A percentile compares a stretch with the other conserved stretches of the same genome.
phyloP scores from a whole-genome alignment of 192 early-diverging fungal species.

The Coemansia sp. region DNA sequence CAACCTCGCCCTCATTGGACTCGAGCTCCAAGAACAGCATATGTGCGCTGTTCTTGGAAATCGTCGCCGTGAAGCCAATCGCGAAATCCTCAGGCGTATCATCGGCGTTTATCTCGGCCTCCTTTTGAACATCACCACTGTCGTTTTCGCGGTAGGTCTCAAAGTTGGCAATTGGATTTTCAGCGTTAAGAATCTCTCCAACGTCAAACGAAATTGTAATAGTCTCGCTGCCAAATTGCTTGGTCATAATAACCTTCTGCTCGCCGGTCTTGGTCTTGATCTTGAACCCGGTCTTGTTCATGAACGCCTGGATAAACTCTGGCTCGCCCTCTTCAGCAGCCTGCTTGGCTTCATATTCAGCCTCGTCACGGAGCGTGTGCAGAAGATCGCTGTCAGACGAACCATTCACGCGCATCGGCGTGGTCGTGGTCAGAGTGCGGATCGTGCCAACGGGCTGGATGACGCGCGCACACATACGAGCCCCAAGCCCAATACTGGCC shows the following conservation, averaged over 20 bases:
- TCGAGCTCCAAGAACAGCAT: conserved; percentile 79
- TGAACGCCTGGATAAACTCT: conserved; percentile 73
- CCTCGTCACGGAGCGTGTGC: conserved; percentile 70
- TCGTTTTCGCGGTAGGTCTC: conserved; percentile 56
- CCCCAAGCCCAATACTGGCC: not conserved
- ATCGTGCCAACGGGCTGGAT: conserved; percentile 1
- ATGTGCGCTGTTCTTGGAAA: conserved; percentile 74
- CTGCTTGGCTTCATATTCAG: conserved; percentile 66
- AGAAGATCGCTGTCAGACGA: conserved; percentile 67
- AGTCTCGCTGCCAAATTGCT: conserved; percentile 87
- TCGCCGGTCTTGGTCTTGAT: conserved; percentile 76
- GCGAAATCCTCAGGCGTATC: conserved; percentile 69
- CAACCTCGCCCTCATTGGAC: conserved; percentile 79
- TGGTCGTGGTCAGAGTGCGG: conserved; percentile 38
- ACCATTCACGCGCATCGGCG: conserved; percentile 28
- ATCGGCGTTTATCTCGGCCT: conserved; percentile 62
- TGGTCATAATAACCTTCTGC: conserved; percentile 75
- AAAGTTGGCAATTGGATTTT: conserved; percentile 64
- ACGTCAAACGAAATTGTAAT: conserved; percentile 87
- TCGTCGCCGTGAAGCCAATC: conserved; percentile 74
- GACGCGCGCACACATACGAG: not conserved
- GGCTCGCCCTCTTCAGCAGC: conserved; percentile 57
- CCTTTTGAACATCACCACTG: conserved; percentile 52
- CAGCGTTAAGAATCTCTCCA: conserved; percentile 77
- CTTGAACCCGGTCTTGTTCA: conserved; percentile 62